Conservation (phyloP, 768 basidiomycete genomes). For the Leccinum olivaceopallidum region DNA sequence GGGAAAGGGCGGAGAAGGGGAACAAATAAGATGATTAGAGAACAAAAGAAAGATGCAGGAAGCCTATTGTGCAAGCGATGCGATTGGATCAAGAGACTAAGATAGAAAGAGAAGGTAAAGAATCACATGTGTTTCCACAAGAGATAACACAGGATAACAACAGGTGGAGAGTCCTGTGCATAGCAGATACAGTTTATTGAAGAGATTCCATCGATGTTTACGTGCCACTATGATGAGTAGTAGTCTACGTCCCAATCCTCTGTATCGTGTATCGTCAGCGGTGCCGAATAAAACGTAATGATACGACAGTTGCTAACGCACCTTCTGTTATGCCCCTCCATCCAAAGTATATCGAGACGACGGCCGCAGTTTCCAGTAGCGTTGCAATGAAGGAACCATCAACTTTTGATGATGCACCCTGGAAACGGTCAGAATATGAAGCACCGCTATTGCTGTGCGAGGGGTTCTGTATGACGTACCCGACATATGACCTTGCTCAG, state of each 20-base stretch:
- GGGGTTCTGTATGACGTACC: slow-evolving; percentile 36
- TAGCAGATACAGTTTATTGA: slow-evolving; percentile 14
- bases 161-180: slow-evolving; percentile 4
- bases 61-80: not conserved
- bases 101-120: not conserved
- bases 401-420: slow-evolving; percentile 66
- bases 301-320: slow-evolving; percentile 31
- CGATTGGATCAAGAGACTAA: not conserved
- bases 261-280: slow-evolving; percentile 18
- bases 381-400: slow-evolving; percentile 91
- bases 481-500: slow-evolving; percentile 75
- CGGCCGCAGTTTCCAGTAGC: slow-evolving; percentile 73
- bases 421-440: slow-evolving; percentile 15
- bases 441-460: slow-evolving; percentile 1
- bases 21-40: slow-evolving; percentile 2
- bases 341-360: slow-evolving; percentile 68
- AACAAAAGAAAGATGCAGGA: slow-evolving; percentile 3
- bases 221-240: slow-evolving; percentile 37
- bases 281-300: not conserved
- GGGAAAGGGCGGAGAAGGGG: not conserved
- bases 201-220: not conserved
- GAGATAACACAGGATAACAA: slow-evolving; percentile 1
- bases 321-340: slow-evolving; percentile 93
- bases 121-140: slow-evolving; percentile 11
- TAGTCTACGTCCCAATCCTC: slow-evolving; percentile 56